Conservation (phyloP, 192 early-diverging fungal genomes). For the Dimargaris cristalligena region DNA sequence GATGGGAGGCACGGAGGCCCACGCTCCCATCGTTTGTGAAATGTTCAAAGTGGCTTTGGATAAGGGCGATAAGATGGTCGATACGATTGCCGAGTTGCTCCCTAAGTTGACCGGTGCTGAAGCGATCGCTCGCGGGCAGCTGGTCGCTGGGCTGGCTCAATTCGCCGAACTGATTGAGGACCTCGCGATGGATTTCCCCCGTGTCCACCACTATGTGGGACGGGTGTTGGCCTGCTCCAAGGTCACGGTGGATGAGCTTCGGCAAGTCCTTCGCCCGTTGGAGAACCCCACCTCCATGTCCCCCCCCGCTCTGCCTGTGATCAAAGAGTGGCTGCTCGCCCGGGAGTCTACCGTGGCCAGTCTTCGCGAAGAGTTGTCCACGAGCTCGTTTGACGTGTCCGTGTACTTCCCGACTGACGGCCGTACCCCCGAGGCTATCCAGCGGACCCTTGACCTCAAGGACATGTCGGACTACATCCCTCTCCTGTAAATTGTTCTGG, state of each 20-base stretch:
- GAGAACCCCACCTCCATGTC: constrained; percentile 12
- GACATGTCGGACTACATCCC: constrained; percentile 20
- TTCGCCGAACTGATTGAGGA: constrained; percentile 48
- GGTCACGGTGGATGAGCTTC: constrained; percentile 29
- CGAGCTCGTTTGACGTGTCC: constrained; percentile 22
- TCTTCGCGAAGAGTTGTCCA: constrained; percentile 18
- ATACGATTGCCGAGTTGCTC: constrained; percentile 32
- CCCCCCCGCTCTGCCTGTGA: constrained; percentile 16
- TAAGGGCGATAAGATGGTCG: constrained; percentile 32
- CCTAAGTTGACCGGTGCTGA: constrained; percentile 24
- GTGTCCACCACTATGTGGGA: constrained; percentile 43
- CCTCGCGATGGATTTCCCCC: constrained; percentile 50
- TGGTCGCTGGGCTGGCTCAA: constrained; percentile 33
- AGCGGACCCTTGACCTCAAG: constrained; percentile 15
- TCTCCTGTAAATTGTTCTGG: constrained; percentile 5
- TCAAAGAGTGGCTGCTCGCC: constrained; percentile 18
- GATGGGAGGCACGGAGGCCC: constrained; percentile 36
- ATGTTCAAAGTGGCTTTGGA: constrained; percentile 46
- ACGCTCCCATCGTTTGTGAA: constrained; percentile 30
- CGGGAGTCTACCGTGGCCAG: constrained; percentile 15
- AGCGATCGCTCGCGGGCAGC: constrained; percentile 28
- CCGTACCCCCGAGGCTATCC: constrained; percentile 18
- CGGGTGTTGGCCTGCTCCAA: constrained; percentile 35
- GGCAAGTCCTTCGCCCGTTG: constrained; percentile 23
- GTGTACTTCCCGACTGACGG: constrained; percentile 18